Conservation (phyloP, 768 basidiomycete species). For the Boletus sp. region DNA sequence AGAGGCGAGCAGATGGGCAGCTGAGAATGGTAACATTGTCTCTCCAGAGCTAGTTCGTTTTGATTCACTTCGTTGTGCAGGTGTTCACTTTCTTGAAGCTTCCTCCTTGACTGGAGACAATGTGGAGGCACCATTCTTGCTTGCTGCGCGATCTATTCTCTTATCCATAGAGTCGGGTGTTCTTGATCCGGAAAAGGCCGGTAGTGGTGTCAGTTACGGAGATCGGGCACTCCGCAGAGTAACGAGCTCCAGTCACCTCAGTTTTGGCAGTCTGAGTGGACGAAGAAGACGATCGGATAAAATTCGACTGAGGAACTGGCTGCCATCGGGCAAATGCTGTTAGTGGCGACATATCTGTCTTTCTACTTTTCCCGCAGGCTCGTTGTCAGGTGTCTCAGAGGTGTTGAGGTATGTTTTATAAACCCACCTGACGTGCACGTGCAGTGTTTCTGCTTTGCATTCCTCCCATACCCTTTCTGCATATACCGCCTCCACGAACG, state of each 20-base stretch:
- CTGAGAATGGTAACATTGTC: conserved; percentile 71
- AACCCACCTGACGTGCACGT: conserved; percentile 2
- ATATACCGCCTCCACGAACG: conserved; percentile 17
- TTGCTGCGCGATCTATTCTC: conserved; percentile 83
- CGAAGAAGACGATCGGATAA: conserved; percentile 57
- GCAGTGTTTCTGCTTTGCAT: conserved; percentile 11
- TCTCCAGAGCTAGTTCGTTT: conserved; percentile 1
- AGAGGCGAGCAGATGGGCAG: conserved; percentile 94
- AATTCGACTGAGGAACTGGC: conserved; percentile 57
- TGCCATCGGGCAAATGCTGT: conserved; percentile 66
- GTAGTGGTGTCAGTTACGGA: conserved; percentile 95
- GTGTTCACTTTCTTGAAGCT: conserved; percentile 89
- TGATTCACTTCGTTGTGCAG: conserved; percentile 39
- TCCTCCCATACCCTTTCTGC: conserved; percentile 24
- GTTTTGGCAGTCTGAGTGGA: conserved; percentile 79
- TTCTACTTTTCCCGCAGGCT: background rate
- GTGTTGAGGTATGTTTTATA: conserved; percentile 17
- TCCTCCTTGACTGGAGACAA: conserved; percentile 93
- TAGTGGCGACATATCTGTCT: conserved; percentile 29
- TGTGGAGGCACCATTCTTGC: conserved; percentile 87
- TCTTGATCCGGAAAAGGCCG: conserved; percentile 90
- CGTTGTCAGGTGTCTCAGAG: background rate
- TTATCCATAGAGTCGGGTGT: conserved; percentile 87
- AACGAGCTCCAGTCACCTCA: conserved; percentile 84
- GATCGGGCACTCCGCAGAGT: conserved; percentile 90